Evolutionary conservation across 179 eudicot species (phyloP).

Genomic region (Nepenthes alata): DNA sequence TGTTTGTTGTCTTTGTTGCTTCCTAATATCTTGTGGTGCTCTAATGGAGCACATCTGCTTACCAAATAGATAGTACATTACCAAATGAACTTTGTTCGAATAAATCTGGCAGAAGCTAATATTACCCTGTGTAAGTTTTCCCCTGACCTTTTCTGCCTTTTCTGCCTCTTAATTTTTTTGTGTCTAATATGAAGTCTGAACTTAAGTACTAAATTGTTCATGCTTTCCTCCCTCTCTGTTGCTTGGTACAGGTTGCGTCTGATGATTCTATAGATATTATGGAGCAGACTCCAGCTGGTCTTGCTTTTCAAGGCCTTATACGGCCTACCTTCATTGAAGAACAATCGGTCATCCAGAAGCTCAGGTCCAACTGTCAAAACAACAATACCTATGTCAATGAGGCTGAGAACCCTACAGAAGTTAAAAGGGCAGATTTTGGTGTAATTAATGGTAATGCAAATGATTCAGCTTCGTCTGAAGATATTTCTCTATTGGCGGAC

Average conservation of each 20-base stretch:
- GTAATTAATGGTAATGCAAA: conserved; percentile 47
- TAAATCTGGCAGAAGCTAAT: no score
- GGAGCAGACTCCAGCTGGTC: conserved; percentile 82
- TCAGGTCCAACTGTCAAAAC: conserved; percentile 24
- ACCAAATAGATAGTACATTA: no score
- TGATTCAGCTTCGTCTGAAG: conserved; percentile 31
- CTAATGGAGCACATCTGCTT: neutral
- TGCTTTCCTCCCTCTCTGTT: neutral
- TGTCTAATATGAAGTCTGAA: no score
- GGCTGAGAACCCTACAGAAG: conserved; percentile 20
- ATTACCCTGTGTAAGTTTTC: no score
- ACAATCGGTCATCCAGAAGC: conserved; percentile 51
- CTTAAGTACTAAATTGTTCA: no score
- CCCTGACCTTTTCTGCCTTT: neutral
- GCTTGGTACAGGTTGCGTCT: conserved; percentile 39
- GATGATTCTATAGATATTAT: conserved; percentile 74
- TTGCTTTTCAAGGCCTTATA: conserved; percentile 69
- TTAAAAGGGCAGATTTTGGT: conserved; percentile 29
- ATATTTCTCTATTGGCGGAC: conserved; percentile 32
- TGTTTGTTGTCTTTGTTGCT: neutral
- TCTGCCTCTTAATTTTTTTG: no score
- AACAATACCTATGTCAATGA: conserved; percentile 17
- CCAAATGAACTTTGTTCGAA: no score
- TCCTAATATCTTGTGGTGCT: neutral
- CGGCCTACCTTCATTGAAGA: conserved; percentile 82